Evolutionary conservation across 257 asterid genomes (phyloP), one percentile per base, ranked within the genome.

Genomic region (Nicotiana undulata): DNA sequence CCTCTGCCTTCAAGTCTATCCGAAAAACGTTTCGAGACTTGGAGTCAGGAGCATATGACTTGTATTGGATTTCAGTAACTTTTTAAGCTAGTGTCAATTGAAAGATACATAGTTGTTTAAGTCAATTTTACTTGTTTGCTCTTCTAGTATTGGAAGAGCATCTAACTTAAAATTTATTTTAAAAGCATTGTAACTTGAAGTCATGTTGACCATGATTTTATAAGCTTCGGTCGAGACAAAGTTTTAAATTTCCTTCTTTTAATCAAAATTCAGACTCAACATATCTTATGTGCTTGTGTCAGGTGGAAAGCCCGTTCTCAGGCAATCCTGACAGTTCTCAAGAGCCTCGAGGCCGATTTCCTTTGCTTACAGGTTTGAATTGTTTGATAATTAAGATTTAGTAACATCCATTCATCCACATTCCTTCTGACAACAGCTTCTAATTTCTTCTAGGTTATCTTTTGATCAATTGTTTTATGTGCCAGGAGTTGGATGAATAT

Each of bases 241-340:
- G 40, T 24, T 22, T 72, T 22, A 28, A 72, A 44, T 4, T 13
- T 49, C 78, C 22, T 46, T 24, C 40, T 15, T 72, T 22, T 72
- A 46, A 24, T 72, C 8, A 34, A 9, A 46, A 46, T 72, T 72
- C 60, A 22, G 78, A 72, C 46, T 46, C 22, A 46, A 72, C 78
- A 46, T 72, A 46, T 49, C 15, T 24, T 72, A 46, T 22, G 78
- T 72, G 60, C 63, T 55, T 72, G 37, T 80, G 16, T 34, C 76
- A 95, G 99, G 96, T 95, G 99, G 99, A 95, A 93, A 88, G 94
- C 93, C 75, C 97, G 98, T 20, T 95, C 98, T 17, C 89, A 90
- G 85, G 90, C 96, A 84, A 40, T 88, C 81, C 87, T 92, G 87
- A 79, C 90, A 9, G 87, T 89, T 87, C 95, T 95, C 44, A 89